Base-by-base conservation (phyloP, 2,329 filamentous ascomycete genomes). In the Aspergillus texensis region DNA sequence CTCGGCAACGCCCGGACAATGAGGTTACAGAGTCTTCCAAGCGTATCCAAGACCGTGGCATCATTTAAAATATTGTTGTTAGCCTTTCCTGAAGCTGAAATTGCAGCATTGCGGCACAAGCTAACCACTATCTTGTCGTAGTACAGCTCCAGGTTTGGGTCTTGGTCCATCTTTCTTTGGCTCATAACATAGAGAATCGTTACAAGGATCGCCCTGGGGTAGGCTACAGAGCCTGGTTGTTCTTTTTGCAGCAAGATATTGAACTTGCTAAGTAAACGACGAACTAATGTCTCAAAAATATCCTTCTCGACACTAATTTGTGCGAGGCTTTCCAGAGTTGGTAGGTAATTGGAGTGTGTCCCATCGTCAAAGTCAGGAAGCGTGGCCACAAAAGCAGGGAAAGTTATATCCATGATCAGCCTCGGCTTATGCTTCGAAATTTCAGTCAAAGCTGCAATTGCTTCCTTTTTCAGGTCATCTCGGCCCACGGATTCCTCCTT, bases 361-460 rank as follows among this genome's bases (percentile, higher is more conserved):
- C 83, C 81, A n/a, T 78, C 75, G 62, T 85, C 84, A 2, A 77
- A 79, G 64, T 88, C 88, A 1, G 88, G 89, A 4, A 91, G 76
- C 45, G 85, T 84, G 4, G 88, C 87, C 75, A 90, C 83, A 71
- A 91, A 89, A 6, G 86, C 85, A 30, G 88, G 88, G 69, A 91
- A 87, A 0, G 88, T 87, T 62, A 88, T 87, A 54, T 89, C 84
- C 69, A 89, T 85, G 32, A 91, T 86, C 12, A 88, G 76, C 54
- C 84, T 82, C 21, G 88, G 86, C 68, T 88, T 88, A 63, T 87
- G 82, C 64, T 85, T 85, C 8, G 88, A 88, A 48, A 90, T 83
- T 39, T 88, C 84, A 4, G 86, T 82, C 52, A 91, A 80, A 28
- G 84, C 83, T 39, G 80, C 77, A 63, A 90, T 85, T 6, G 88